Evolutionary conservation across 2,329 filamentous ascomycete genomes (phyloP).

Genomic region (Monosporascus sp.): DNA sequence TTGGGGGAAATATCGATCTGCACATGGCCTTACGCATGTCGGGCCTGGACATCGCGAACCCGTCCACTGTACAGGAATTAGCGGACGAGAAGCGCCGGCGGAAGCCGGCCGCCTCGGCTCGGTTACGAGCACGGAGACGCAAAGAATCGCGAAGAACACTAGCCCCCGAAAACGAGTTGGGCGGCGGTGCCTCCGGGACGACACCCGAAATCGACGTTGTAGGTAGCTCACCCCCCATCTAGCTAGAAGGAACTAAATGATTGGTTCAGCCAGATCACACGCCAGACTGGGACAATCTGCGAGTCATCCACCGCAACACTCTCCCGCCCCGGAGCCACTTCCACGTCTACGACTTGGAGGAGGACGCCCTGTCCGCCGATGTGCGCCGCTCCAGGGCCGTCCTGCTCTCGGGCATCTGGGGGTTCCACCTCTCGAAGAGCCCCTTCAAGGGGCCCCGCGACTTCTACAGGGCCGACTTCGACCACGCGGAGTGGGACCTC

Average conservation of each 20-base stretch:
- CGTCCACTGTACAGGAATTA: not conserved
- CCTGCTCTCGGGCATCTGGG: constrained; percentile 50
- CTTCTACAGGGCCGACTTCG: constrained; percentile 33
- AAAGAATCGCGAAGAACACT: not conserved
- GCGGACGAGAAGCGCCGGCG: not conserved
- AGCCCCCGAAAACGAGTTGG: not conserved
- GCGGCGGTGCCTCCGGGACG: not conserved
- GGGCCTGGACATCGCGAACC: not conserved
- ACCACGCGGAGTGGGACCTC: constrained; percentile 34
- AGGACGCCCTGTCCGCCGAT: constrained; percentile 42
- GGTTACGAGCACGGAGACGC: not conserved
- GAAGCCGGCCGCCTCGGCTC: not conserved
- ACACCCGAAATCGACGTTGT: not conserved
- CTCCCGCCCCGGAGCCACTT: constrained; percentile 54
- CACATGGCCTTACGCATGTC: constrained; percentile 17
- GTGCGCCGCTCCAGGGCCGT: constrained; percentile 33
- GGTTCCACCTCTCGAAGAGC: constrained; percentile 43
- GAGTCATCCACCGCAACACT: constrained; percentile 55
- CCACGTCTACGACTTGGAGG: constrained; percentile 44
- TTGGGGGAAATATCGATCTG: constrained; percentile 13
- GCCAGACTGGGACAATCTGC: constrained; percentile 59
- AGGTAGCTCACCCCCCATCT: not conserved
- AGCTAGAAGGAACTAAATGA: not conserved
- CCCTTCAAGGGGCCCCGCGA: constrained; percentile 40
- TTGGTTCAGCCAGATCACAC: constrained; percentile 24